Base-by-base conservation (phyloP, 2,329 filamentous ascomycete species). In the Taxawa tesnikishii region DNA sequence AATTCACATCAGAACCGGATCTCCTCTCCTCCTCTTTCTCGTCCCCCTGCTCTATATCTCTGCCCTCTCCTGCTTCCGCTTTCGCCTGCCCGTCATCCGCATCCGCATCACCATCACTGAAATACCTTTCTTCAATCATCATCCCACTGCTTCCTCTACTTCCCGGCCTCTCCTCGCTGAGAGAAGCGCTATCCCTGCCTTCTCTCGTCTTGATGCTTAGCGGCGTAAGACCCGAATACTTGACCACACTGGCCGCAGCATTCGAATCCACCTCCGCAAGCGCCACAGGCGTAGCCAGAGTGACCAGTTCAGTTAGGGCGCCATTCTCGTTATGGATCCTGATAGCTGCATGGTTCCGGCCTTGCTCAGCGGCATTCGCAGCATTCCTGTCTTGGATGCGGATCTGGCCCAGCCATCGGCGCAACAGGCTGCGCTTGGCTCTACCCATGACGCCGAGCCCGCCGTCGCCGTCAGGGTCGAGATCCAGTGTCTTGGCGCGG, bases 321-420 rank as follows among this genome's bases (percentile, higher is more conserved):
- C 47, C 45, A 2, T 47, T 27, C 12, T 52, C 44, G 15, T 46
- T 27, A 8, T 38, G 16, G 13, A 26, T 27, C 15, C 30, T 8
- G 11, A 18, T 21, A n/a, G 21, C 29, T 6, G 32, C 27, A 5
- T 29, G 34, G 15, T 29, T 32, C 9, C 41, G 37, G 8, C 28
- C 31, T 3, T 36, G 27, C 11, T 42, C 32, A 5, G 26, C 39
- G 6, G 38, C n/a, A n/a, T n/a, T n/a, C n/a, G n/a, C n/a, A n/a
- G n/a, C n/a, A n/a, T n/a, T n/a, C n/a, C n/a, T n/a, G n/a, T n/a
- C 29, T 7, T 33, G 38, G 15, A 34, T 36, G n/a, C 12, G 25
- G 18, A 66, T 49, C 6, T 53, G 39, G 2, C 38, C 34, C 0
- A 65, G 54, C 63, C 63, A 66, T 7, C 56, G 47, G 4, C 45